Base-by-base conservation (phyloP, 1,284 basidiomycete species). In the Sporisorium scitamineum region DNA sequence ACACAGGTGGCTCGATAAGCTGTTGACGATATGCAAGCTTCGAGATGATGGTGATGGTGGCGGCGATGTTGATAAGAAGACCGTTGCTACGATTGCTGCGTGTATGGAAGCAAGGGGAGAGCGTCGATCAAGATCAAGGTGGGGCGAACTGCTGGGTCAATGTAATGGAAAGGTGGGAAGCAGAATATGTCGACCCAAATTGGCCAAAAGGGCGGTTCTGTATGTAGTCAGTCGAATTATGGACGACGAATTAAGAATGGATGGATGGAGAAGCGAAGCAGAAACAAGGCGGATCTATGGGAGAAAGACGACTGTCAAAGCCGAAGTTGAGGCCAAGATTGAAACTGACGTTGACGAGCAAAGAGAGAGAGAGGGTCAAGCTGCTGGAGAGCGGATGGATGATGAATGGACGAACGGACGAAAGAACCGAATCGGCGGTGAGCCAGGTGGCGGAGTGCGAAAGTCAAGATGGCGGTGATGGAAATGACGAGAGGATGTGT, bases 381-480 rank as follows among this genome's bases (percentile, higher is more conserved):
- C 34, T 34, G 34, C 14, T 34, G 18, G 27, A 50, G 9, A 27
- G 13, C 13, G 37, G 48, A 42, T 20, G 31, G 22, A 47, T 13
- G 48, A 37, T 39, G 52, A 29, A 14, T 34, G 37, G 37, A 37
- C 34, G 52, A 44, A 42, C 16, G 50, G 55, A 31, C 24, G 47
- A n/a, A 48, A 20, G 55, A 37, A 55, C 61, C 59, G 63, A 54
- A 54, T 37, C 45, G 45, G 52, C 56, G 69, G 63, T 54, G 69
- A 55, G 59, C 31, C 47, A 58, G 16, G 44, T 11, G 6, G 54
- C 41, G 27, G 44, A 54, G 52, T 54, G 42, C 16, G 14, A 51
- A 42, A 13, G 34, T 14, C 50, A 39, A 44, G 63, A 41, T 24
- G 53, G 60, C 57, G 67, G 57, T 64, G 67, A 60, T 60, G 61